Evolutionary conservation across 768 basidiomycete species (phyloP), one percentile per base, ranked within the genome.

Genomic region (Psilocybe tampanensis): DNA sequence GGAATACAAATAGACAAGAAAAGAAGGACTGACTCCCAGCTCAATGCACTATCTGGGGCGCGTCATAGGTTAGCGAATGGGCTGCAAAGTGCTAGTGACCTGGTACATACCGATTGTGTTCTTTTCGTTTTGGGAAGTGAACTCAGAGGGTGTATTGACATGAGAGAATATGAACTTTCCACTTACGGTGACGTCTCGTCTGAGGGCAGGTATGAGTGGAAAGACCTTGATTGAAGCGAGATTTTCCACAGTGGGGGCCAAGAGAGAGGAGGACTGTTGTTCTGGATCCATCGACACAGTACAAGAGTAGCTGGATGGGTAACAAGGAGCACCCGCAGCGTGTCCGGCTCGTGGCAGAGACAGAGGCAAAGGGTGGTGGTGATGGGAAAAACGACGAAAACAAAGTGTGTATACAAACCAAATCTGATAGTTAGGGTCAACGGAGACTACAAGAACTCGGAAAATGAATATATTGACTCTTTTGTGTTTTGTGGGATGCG

Each of bases 201-300:
- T 89, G 43, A 94, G 66, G 58, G 83, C 80, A 19, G 85, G 85
- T 59, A 94, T 90, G 22, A 92, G 77, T n/a, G 91, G 91, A 69
- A 89, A 94, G 33, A 94, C 91, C 63, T 83, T 85, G 64, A 90
- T 77, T 2, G 85, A 75, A 6, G 83, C 82, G 8, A 90, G 68
- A 58, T 76, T 73, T 48, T 86, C 87, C 44, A 79, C 76, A 1
- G 83, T 79, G 5, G 87, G 86, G 13, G 83, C 82, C 9, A 86
- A 70, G 65, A 82, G 62, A 52, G 66, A 59, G 9, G 68, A 64
- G n/a, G 69, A 54, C 59, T 74, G 77, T 49, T 74, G 70, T 65
- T 82, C 80, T 56, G 70, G 66, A 68, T 81, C 79, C 79, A 80
- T 78, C 58, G 52, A 17, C 19, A 42, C 41, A 47, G 55, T 58